phyloP scores from a whole-genome alignment of 352 stramenopile species.

The Pythium graminicola region DNA sequence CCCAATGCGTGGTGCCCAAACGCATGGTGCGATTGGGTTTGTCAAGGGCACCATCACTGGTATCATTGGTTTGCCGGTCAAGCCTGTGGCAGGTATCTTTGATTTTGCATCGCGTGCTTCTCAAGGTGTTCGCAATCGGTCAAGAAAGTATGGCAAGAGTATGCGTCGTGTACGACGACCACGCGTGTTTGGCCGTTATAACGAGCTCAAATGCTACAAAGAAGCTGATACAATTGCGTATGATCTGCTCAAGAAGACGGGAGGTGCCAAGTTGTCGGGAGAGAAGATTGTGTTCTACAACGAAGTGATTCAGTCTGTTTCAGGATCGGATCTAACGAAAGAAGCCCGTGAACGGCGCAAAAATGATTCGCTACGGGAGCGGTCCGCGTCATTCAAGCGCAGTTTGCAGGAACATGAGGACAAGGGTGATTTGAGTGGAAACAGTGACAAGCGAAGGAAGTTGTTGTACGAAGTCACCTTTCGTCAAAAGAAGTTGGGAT shows the following conservation, averaged over 20 bases:
- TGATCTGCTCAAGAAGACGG: conserved; percentile 72
- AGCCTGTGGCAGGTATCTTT: conserved; percentile 84
- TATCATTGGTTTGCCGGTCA: conserved; percentile 82
- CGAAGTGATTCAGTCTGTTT: conserved; percentile 73
- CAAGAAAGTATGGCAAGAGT: conserved; percentile 68
- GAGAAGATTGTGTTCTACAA: conserved; percentile 89
- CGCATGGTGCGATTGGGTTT: conserved; percentile 76
- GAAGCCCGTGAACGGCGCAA: conserved; percentile 62
- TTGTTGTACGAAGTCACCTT: conserved; percentile 80
- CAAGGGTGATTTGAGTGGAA: conserved; percentile 24
- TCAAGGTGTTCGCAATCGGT: conserved; percentile 79
- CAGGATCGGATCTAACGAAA: conserved; percentile 63
- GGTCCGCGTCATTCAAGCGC: conserved; percentile 59
- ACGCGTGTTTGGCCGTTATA: conserved; percentile 85
- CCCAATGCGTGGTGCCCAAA: conserved; percentile 74
- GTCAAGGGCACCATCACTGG: conserved; percentile 82
- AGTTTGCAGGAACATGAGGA: conserved; percentile 65
- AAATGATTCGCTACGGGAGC: conserved; percentile 55
- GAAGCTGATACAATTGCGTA: conserved; percentile 84
- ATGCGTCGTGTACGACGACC: conserved; percentile 73
- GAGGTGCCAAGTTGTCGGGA: conserved; percentile 50
- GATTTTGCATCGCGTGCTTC: conserved; percentile 86
- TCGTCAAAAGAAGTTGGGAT: conserved; percentile 70
- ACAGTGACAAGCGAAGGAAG: conserved; percentile 38
- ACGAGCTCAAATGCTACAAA: conserved; percentile 86